These are phyloP conservation scores for Epichloe festucae DNA, from an alignment of 2,329 filamentous ascomycete species.

Conservation along the genomic window DNA sequence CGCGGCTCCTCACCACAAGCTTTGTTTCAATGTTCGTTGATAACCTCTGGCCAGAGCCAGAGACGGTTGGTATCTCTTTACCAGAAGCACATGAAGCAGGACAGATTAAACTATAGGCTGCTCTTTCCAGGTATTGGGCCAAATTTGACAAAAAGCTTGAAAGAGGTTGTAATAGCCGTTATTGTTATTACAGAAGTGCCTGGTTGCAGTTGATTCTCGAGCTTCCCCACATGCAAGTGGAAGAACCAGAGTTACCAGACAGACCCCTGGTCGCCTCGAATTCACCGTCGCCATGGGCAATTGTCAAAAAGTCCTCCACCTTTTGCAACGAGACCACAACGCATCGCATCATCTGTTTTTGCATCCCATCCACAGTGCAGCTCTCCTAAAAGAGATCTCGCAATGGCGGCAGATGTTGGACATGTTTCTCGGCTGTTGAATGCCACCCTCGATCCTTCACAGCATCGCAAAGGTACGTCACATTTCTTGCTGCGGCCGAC, in stretches of 20 bases:
- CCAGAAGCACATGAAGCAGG: neutral
- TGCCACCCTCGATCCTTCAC: conserved; percentile 75
- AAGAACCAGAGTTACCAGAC: too few relatives aligned
- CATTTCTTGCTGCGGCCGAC: conserved; percentile 8
- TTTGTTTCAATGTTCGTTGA: too few relatives aligned
- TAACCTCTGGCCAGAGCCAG: too few relatives aligned
- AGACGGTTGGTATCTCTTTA: too few relatives aligned
- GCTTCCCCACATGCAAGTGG: neutral
- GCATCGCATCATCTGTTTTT: neutral
- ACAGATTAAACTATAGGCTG: neutral
- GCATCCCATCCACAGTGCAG: conserved; percentile 8
- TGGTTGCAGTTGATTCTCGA: neutral
- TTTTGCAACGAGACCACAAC: conserved; percentile 7
- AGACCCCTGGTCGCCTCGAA: neutral
- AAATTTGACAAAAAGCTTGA: too few relatives aligned
- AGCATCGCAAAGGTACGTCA: conserved; percentile 74
- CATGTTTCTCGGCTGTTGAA: conserved; percentile 71
- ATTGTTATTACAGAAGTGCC: too few relatives aligned
- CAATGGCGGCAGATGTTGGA: conserved; percentile 44
- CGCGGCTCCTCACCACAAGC: too few relatives aligned
- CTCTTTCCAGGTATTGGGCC: too few relatives aligned
- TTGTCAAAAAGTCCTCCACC: conserved; percentile 5
- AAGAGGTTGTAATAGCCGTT: too few relatives aligned
- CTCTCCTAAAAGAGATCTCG: conserved; percentile 15
- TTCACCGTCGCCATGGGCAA: neutral